Conservation (phyloP, 495 filamentous ascomycete genomes). For the Aspergillus mulundensis region DNA sequence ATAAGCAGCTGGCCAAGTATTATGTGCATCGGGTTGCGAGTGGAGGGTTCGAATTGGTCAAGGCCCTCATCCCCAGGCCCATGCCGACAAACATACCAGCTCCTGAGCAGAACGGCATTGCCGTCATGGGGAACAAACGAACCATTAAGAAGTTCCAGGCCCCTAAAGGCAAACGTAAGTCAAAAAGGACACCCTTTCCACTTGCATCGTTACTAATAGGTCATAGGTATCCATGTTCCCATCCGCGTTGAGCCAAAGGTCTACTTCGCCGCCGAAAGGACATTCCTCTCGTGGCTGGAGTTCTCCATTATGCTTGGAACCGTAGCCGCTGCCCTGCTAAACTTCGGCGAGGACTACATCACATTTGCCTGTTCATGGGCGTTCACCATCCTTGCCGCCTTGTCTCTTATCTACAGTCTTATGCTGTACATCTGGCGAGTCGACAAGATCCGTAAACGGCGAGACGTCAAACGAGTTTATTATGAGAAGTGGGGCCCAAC, state of each 20-base stretch:
- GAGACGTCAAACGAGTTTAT: slow-evolving; percentile 69
- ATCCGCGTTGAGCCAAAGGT: slow-evolving; percentile 97
- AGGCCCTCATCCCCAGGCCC: slow-evolving; percentile 55
- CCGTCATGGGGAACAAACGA: slow-evolving; percentile 46
- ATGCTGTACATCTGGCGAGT: slow-evolving; percentile 85
- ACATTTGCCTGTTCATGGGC: slow-evolving; percentile 64
- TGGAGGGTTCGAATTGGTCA: slow-evolving; percentile 41
- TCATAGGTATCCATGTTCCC: slow-evolving; percentile 79
- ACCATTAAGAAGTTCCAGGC: slow-evolving; percentile 70
- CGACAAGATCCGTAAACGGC: slow-evolving; percentile 71
- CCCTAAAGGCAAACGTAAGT: slow-evolving; percentile 77
- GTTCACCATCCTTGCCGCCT: slow-evolving; percentile 77
- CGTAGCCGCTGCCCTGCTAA: slow-evolving; percentile 86
- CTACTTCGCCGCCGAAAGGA: slow-evolving; percentile 92
- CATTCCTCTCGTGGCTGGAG: slow-evolving; percentile 96
- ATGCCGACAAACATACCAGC: slow-evolving; percentile 56
- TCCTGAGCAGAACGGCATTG: slow-evolving; percentile 42
- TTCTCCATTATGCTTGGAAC: slow-evolving; percentile 91
- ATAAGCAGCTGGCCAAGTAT: slow-evolving; percentile 49
- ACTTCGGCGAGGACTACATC: slow-evolving; percentile 63
- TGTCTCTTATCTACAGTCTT: slow-evolving; percentile 72
- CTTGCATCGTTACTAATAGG: slow-evolving; percentile 4
- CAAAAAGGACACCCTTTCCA: slow-evolving; percentile 1
- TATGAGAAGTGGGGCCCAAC: slow-evolving; percentile 87
- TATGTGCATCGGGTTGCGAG: slow-evolving; percentile 38